Percentiles rank a stretch among this genome's conserved stretches.
These are phyloP conservation scores for Plasmodium falciparum DNA, from an alignment of 169 alveolate species.

Conservation along the genomic window DNA sequence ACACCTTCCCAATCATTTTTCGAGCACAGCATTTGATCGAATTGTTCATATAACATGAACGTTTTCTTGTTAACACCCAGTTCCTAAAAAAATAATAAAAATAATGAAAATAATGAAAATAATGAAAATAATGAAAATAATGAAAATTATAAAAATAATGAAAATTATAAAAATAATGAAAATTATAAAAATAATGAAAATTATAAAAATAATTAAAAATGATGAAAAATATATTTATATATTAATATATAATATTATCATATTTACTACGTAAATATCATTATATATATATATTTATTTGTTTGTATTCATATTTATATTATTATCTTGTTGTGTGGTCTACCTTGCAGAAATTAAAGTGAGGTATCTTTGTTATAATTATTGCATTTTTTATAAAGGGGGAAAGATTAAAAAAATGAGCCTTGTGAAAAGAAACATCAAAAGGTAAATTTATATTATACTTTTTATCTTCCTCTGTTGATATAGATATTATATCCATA, in stretches of 20 bases:
- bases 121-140: too few species aligned
- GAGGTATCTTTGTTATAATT: constrained; percentile 69
- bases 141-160: too few species aligned
- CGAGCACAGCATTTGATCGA: constrained; percentile 69
- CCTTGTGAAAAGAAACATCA: constrained; percentile 71
- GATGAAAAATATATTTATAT: neutral
- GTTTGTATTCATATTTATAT: neutral
- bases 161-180: too few species aligned
- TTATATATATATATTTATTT: neutral
- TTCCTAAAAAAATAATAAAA: constrained; percentile 13
- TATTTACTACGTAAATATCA: neutral
- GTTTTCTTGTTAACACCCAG: constrained; percentile 55
- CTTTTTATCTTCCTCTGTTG: constrained; percentile 48
- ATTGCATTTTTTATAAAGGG: constrained; percentile 70
- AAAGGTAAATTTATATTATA: constrained; percentile 54
- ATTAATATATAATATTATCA: neutral
- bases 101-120: too few species aligned
- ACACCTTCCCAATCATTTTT: constrained; percentile 71
- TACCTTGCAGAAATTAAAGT: constrained; percentile 62
- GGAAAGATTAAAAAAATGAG: constrained; percentile 67
- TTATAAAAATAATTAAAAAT: neutral
- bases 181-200: too few species aligned
- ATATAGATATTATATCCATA: constrained; percentile 31
- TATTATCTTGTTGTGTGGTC: neutral
- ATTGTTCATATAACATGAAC: constrained; percentile 58